phyloP scores from a whole-genome alignment of 2,329 filamentous ascomycete species.

The Diplodia corticola region DNA sequence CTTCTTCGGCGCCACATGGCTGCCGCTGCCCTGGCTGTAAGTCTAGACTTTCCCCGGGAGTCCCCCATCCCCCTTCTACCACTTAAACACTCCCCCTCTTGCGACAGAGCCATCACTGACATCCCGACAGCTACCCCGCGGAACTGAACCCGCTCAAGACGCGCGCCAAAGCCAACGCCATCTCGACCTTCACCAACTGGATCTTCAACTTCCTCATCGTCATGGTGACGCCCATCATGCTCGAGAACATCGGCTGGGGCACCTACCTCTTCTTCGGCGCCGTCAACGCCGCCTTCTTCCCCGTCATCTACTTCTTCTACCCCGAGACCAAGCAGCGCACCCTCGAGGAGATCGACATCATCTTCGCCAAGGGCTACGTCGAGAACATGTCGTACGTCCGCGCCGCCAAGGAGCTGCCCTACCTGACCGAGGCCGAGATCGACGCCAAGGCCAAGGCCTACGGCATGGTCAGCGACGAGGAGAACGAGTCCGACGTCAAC shows the following conservation, averaged over 20 bases:
- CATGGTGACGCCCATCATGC: constrained; percentile 44
- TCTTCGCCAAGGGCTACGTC: constrained; percentile 51
- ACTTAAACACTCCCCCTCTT: no score
- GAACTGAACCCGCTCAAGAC: constrained; percentile 58
- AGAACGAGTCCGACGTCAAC: constrained; percentile 16
- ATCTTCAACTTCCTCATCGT: constrained; percentile 35
- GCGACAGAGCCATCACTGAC: background rate
- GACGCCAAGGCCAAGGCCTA: constrained; percentile 49
- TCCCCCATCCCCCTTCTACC: no score
- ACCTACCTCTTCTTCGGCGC: constrained; percentile 26
- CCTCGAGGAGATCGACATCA: constrained; percentile 54
- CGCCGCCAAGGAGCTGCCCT: constrained; percentile 59
- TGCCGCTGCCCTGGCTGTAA: constrained; percentile 61
- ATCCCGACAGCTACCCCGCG: constrained; percentile 36
- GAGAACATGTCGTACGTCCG: constrained; percentile 63
- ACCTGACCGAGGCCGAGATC: constrained; percentile 53
- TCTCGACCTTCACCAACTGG: constrained; percentile 57
- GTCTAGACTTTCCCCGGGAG: background rate
- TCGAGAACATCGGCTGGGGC: constrained; percentile 35
- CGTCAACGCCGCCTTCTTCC: constrained; percentile 38
- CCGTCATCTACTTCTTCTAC: constrained; percentile 50
- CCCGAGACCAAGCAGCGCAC: constrained; percentile 54
- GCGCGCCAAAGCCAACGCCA: constrained; percentile 56
- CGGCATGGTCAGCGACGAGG: constrained; percentile 33
- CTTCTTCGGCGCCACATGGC: constrained; percentile 65